Percentiles rank a stretch among this genome's conserved stretches.
phyloP scores from a whole-genome alignment of 306 rosid genomes.

The Notholithocarpus densiflorus region DNA sequence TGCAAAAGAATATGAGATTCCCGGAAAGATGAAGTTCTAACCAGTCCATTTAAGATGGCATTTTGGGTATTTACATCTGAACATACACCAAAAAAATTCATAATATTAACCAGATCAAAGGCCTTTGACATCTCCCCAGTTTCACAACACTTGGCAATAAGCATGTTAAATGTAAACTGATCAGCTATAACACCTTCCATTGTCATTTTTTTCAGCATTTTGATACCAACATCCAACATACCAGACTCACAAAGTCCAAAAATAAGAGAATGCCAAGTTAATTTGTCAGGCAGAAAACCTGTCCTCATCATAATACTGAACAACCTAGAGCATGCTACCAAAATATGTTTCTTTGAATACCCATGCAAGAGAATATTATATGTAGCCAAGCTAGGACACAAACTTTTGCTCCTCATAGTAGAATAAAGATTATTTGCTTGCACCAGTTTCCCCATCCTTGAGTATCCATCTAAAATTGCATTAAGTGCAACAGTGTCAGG shows the following conservation, averaged over 20 bases:
- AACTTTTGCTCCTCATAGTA: slow-evolving; percentile 39
- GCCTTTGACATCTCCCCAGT: slow-evolving; percentile 44
- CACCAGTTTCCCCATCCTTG: slow-evolving; percentile 54
- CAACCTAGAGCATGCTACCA: slow-evolving; percentile 40
- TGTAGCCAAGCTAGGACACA: slow-evolving; percentile 52
- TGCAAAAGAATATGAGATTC: slow-evolving; percentile 46
- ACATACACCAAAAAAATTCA: slow-evolving; percentile 40
- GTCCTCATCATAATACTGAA: slow-evolving; percentile 37
- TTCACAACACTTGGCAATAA: slow-evolving; percentile 58
- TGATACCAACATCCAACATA: slow-evolving; percentile 57
- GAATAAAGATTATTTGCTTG: slow-evolving; percentile 46
- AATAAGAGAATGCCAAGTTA: slow-evolving; percentile 66
- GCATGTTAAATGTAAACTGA: slow-evolving; percentile 52
- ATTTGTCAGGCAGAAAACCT: slow-evolving; percentile 47
- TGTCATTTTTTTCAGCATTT: slow-evolving; percentile 49
- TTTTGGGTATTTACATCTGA: slow-evolving; percentile 44
- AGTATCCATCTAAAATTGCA: slow-evolving; percentile 53
- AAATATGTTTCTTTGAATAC: slow-evolving; percentile 46
- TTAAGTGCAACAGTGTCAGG: slow-evolving; percentile 55
- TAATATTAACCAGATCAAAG: slow-evolving; percentile 42
- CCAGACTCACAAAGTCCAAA: slow-evolving; percentile 53
- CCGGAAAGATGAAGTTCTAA: slow-evolving; percentile 42
- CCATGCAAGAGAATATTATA: slow-evolving; percentile 76
- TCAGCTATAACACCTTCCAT: slow-evolving; percentile 49
- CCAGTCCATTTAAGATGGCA: slow-evolving; percentile 50